Evolutionary conservation across 768 basidiomycete species (phyloP).

Genomic region (Podaxis sp.): DNA sequence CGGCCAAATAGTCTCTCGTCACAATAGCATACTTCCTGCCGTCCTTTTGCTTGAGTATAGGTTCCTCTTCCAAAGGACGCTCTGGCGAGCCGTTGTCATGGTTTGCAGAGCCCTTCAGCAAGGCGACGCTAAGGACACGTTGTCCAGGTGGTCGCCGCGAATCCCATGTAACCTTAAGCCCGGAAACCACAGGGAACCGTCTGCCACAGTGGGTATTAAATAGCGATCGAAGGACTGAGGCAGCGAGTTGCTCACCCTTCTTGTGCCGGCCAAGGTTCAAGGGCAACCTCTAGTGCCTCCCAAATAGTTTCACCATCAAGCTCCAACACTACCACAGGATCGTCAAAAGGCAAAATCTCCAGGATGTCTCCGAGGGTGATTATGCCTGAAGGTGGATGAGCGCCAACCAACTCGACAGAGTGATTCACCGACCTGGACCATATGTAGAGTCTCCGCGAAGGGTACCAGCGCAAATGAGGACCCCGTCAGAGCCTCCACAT

Average conservation of each 20-base stretch:
- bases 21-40: conserved; percentile 74
- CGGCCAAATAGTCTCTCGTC: conserved; percentile 83
- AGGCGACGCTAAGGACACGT: conserved; percentile 73
- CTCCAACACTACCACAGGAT: conserved; percentile 79
- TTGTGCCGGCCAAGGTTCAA: conserved; percentile 83
- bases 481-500: conserved; percentile 70
- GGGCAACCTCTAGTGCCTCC: conserved; percentile 71
- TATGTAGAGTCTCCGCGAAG: conserved; percentile 84
- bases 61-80: conserved; percentile 44
- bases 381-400: conserved; percentile 42
- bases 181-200: conserved; percentile 86
- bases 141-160: conserved; percentile 67
- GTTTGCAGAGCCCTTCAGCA: conserved; percentile 41
- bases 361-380: conserved; percentile 84
- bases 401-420: background rate
- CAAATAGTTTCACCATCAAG: conserved; percentile 77
- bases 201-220: conserved; percentile 32
- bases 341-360: conserved; percentile 88
- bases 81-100: conserved; percentile 23
- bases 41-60: conserved; percentile 48
- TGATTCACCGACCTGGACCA: conserved; percentile 58
- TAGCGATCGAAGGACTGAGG: background rate
- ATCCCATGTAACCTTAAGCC: conserved; percentile 85
- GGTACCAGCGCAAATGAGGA: conserved; percentile 81
- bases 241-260: conserved; percentile 60